Conservation (phyloP, 73 alveolate genomes). For the Paramecium sonneborni region DNA sequence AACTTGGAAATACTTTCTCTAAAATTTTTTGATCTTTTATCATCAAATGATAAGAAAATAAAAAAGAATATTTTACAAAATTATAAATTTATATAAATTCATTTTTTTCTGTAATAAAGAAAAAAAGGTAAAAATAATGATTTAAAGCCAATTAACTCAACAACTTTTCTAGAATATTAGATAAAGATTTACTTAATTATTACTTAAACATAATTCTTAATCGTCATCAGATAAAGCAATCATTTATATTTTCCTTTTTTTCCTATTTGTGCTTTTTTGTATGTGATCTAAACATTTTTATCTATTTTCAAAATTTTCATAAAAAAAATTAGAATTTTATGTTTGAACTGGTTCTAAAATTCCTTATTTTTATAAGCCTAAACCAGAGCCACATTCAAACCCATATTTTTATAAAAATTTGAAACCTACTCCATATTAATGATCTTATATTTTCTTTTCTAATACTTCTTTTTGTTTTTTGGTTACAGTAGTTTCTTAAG, state of each 20-base stretch:
- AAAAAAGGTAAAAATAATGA: no score
- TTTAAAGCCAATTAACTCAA: no score
- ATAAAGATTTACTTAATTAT: no score
- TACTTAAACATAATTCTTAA: not conserved
- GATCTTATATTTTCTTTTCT: not conserved
- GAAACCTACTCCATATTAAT: not conserved
- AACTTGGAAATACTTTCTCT: no score
- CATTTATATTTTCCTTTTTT: not conserved
- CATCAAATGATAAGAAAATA: no score
- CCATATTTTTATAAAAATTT: constrained; percentile 1
- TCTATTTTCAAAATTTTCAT: not conserved
- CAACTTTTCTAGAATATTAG: no score
- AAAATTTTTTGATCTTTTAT: no score
- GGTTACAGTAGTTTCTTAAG: not conserved
- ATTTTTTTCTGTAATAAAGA: no score
- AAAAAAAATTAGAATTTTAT: not conserved
- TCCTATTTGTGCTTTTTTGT: not conserved
- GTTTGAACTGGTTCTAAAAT: constrained; percentile 9
- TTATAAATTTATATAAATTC: no score
- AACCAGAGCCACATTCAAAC: not conserved
- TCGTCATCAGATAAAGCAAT: not conserved
- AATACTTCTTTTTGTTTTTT: not conserved
- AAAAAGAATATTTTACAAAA: no score
- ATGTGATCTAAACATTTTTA: not conserved
- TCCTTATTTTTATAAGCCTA: not conserved